A percentile compares a stretch with the other conserved stretches of the same genome.
Evolutionary conservation across 1,284 basidiomycete species (phyloP).

Genomic region (Ustilago cynodontis): DNA sequence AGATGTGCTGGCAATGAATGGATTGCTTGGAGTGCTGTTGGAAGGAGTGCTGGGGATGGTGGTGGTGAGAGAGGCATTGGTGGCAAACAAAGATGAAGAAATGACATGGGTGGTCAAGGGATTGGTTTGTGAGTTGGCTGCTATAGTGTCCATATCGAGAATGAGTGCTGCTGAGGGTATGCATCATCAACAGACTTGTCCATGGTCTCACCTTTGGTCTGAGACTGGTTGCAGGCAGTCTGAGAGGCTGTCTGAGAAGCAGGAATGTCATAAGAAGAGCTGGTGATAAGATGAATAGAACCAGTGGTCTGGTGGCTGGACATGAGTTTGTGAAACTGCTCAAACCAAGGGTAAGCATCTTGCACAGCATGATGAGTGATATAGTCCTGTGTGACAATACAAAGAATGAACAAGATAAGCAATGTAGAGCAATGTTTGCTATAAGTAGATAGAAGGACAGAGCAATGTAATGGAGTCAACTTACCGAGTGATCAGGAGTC

Average conservation of each 20-base stretch:
- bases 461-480: not conserved
- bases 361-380: not conserved
- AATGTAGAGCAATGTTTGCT: not conserved
- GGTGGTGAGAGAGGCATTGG: too few species aligned
- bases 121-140: too few species aligned
- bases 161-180: not conserved
- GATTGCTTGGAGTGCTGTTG: too few species aligned
- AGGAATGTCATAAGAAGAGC: too few species aligned
- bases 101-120: too few species aligned
- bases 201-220: too few species aligned
- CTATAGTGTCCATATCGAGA: not conserved
- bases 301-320: too few species aligned
- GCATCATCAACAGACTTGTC: not conserved
- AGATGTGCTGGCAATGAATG: too few species aligned
- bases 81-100: not conserved
- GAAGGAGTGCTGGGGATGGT: not conserved
- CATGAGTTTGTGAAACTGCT: too few species aligned
- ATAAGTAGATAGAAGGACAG: not conserved
- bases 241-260: too few species aligned
- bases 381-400: not conserved
- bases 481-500: not conserved
- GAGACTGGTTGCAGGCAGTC: too few species aligned
- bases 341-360: not conserved
- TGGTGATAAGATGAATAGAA: not conserved
- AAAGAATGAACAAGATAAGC: not conserved